Evolutionary conservation across 2,329 filamentous ascomycete genomes (phyloP), one percentile per base, ranked within the genome.

Genomic region (Exophiala phaeomuriformis): DNA sequence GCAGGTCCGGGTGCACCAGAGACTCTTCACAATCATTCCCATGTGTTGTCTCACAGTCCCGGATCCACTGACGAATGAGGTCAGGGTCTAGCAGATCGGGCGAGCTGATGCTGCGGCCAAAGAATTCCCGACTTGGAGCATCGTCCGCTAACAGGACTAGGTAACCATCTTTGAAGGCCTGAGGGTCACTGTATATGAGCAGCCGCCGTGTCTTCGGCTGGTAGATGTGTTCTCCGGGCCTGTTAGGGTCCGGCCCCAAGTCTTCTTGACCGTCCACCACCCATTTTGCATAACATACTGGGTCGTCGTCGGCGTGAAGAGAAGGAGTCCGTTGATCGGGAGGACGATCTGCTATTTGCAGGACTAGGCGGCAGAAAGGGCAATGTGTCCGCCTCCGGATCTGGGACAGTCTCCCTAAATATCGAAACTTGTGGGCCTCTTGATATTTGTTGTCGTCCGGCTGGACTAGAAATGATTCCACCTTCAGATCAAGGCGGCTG

Each of bases 131-230:
- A 4, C 50, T 56, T 2, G 61, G 61, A 7, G 61, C 61, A 40
- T 59, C 58, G 35, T 63, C 61, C n/a, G 56, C 60, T n/a, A 63
- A 47, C 7, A 63, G 55, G n/a, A 60, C 58, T 31, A 63, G 57
- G 37, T 63, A 63, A n/a, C 61, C 61, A 52, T 63, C 61, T 53
- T 63, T 63, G 40, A 62, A 63, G 27, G 61, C 52, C 41, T 63
- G 61, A n/a, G 61, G 61, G 10, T 63, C 58, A 37, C 58, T 61
- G 47, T 63, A 63, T 10, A 63, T 61, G 37, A 63, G 49, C 8
- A 63, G 42, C 39, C 61, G 49, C 41, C 60, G 47, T 35, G 61
- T 63, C 27, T 49, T 43, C 2, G 60, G 58, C 43, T 46, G 53
- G 48, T 55, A 63, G 10, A 35, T 54, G 43, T 58, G 52, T 47